Conservation (phyloP, 306 rosid genomes). For the barrel medic (Medicago truncatula) region DNA sequence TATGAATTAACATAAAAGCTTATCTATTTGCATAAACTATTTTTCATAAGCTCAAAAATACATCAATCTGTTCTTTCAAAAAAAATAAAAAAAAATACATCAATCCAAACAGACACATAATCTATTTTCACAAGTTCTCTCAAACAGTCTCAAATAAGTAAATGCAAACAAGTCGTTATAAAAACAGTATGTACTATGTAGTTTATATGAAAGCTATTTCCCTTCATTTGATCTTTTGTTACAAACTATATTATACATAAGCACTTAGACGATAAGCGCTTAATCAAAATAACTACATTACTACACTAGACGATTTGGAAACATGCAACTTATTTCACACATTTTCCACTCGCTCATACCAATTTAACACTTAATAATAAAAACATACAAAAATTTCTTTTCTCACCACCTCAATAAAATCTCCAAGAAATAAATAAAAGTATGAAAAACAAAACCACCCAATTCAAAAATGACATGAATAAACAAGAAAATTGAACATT, state of each 20-base stretch:
- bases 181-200: neutral
- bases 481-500: neutral
- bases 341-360: neutral
- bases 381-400: neutral
- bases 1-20: too few species aligned
- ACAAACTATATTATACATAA: neutral
- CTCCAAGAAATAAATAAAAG: neutral
- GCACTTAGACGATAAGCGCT: neutral
- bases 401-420: neutral
- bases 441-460: neutral
- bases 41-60: too few species aligned
- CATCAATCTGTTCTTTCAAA: too few species aligned
- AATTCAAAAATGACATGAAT: conserved; percentile 17
- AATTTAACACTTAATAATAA: conserved; percentile 2
- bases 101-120: too few species aligned
- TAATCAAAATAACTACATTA: conserved; percentile 3
- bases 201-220: neutral
- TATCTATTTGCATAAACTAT: too few species aligned
- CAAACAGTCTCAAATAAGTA: too few species aligned
- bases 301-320: neutral
- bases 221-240: too few species aligned
- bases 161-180: too few species aligned
- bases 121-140: too few species aligned
- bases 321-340: neutral
- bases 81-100: too few species aligned